Base-by-base conservation (phyloP, 164 flowering plant species). In the Stephania yunnanensis region DNA sequence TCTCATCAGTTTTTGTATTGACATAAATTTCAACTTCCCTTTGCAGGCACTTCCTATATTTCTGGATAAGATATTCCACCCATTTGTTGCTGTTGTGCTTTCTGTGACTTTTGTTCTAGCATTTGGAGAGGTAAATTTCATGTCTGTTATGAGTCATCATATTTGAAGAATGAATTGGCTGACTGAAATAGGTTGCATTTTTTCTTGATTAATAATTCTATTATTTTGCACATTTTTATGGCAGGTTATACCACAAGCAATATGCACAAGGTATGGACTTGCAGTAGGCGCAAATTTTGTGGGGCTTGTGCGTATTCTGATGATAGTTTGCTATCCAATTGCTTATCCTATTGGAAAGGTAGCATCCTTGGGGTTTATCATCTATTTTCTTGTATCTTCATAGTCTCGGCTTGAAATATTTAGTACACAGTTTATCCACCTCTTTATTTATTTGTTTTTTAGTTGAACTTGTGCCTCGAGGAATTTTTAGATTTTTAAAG, bases 311-410 rank as follows among this genome's bases (percentile, higher is more conserved):
- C 90, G 97, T 9, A 76, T 93, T 81, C 76, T 95, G 76, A 93
- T 95, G 98, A 83, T 91, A 52, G 81, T 95, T 68, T 93, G 97
- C 84, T 95, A 88, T 80, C 99, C 99, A 72, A 87, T 95, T 73
- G 83, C 97, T 77, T 95, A 86, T 78, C 99, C 99, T n/a, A 89
- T 91, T 71, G 98, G 97, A 44, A 95, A 95, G 97, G 99, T 95
- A 86, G 79, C 69, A 69, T 76, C 61, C 5, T 19, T 11, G 25
- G 67, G 48, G n/a, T 58, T 58, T 58, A 58, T 58, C 20, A 19
- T 58, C 7, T 58, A 6, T 36, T 36, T 36, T 36, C 17, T 55
- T 55, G 13, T 55, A 19, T 55, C 19, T 55, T 55, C 17, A 4
- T 1, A 55, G 5, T 58, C 64, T 58, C 19, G 2, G 13, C 64